A percentile compares a stretch with the other conserved stretches of the same genome.
These are phyloP conservation scores for Aspergillus alliaceus DNA, from an alignment of 2,329 filamentous ascomycete genomes.

Conservation along the genomic window DNA sequence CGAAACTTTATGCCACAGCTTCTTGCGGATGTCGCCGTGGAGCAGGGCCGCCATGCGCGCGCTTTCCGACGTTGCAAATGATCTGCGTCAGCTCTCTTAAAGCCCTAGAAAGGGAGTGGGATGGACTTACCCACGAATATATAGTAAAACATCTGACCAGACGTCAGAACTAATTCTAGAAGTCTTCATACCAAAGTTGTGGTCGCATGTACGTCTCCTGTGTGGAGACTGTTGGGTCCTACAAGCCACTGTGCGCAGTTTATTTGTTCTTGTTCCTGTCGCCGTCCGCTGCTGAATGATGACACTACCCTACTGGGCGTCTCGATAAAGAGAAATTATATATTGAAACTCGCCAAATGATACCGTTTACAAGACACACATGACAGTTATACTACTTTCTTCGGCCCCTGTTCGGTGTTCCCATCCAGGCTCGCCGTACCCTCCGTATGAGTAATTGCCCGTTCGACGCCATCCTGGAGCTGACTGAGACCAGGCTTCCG, in stretches of 20 bases:
- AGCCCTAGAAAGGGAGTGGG: too few relatives aligned
- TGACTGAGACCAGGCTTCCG: neutral
- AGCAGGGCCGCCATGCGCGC: conserved; percentile 23
- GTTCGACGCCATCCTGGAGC: neutral
- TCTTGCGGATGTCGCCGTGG: conserved; percentile 35
- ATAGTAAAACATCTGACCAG: too few relatives aligned
- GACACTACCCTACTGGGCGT: too few relatives aligned
- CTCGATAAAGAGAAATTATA: too few relatives aligned
- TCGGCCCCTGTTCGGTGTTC: neutral
- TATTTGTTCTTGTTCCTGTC: too few relatives aligned
- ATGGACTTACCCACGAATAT: too few relatives aligned
- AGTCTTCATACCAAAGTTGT: too few relatives aligned
- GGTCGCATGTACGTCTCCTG: too few relatives aligned
- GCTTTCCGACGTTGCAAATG: neutral
- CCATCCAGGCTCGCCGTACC: neutral
- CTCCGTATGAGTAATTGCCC: neutral
- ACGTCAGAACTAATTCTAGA: too few relatives aligned
- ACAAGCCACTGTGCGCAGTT: too few relatives aligned
- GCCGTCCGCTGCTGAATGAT: too few relatives aligned
- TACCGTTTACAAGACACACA: neutral
- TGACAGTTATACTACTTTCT: neutral
- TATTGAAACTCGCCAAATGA: neutral
- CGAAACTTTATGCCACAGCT: conserved; percentile 28
- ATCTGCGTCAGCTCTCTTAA: neutral
- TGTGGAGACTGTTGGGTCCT: too few relatives aligned